phyloP scores from a whole-genome alignment of 1,284 basidiomycete species.

The Moniliophthora roreri region DNA sequence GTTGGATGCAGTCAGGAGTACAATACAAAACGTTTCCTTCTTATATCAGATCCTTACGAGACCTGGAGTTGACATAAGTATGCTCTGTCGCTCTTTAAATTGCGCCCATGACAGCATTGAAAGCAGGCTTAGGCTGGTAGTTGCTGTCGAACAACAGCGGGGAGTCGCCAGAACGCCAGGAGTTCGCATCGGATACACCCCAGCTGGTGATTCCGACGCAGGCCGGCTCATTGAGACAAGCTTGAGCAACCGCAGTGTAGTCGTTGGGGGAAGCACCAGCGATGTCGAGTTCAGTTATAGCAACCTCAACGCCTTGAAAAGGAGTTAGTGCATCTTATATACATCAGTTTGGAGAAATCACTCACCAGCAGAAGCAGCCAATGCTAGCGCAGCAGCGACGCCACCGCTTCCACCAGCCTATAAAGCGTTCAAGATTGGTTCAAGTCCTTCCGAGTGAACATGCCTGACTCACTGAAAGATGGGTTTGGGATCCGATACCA shows the following conservation, averaged over 20 bases:
- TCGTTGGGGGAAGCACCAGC: conserved; percentile 34
- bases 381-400: conserved; percentile 28
- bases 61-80: too few relatives aligned
- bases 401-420: conserved; percentile 41
- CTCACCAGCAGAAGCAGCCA: conserved; percentile 32
- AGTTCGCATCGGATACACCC: conserved; percentile 50
- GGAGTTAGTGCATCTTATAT: too few relatives aligned
- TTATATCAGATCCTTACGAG: too few relatives aligned
- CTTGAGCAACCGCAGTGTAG: conserved; percentile 45
- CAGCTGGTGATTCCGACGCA: conserved; percentile 50
- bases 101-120: conserved; percentile 39
- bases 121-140: conserved; percentile 48
- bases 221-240: conserved; percentile 40
- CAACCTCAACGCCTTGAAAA: conserved; percentile 32
- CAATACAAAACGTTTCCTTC: too few relatives aligned
- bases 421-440: conserved; percentile 13
- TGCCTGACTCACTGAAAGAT: conserved; percentile 29
- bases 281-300: conserved; percentile 46
- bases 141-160: conserved; percentile 45
- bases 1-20: too few relatives aligned
- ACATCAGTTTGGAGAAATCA: neutral
- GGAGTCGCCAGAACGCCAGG: conserved; percentile 39
- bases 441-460: neutral
- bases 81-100: conserved; percentile 15
- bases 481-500: conserved; percentile 42